Conservation (phyloP, 192 early-diverging fungal species). For the Cetraspora pellucida region DNA sequence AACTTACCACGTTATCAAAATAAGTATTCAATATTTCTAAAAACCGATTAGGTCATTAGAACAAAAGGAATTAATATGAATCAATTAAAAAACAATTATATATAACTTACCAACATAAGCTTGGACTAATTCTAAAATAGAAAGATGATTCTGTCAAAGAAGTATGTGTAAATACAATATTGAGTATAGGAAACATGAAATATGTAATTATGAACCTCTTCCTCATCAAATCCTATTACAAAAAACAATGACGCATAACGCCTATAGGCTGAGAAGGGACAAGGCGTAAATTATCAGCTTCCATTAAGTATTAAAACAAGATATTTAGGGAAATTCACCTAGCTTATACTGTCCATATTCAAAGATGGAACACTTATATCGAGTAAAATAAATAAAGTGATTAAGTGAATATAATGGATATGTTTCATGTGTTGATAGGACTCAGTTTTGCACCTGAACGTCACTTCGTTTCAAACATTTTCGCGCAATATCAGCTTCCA, state of each 20-base stretch:
- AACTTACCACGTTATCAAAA: slow-evolving; percentile 48
- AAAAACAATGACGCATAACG: slow-evolving; percentile 40
- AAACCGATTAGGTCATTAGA: not conserved
- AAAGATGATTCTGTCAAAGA: slow-evolving; percentile 42
- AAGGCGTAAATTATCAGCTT: not conserved
- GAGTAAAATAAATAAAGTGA: not conserved
- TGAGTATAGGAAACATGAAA: not conserved
- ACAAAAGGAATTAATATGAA: not conserved
- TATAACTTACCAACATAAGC: slow-evolving; percentile 39
- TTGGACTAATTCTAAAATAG: slow-evolving; percentile 42
- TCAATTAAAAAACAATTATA: not conserved
- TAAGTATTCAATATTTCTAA: slow-evolving; percentile 41
- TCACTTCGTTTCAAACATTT: slow-evolving; percentile 36
- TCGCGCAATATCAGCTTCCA: slow-evolving; percentile 38
- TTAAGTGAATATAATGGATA: not conserved
- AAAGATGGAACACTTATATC: slow-evolving; percentile 36
- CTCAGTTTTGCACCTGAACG: slow-evolving; percentile 31
- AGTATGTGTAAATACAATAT: not conserved
- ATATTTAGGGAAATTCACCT: slow-evolving; percentile 22
- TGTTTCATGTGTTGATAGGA: not conserved
- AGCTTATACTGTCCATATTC: slow-evolving; percentile 34
- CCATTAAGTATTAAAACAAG: too few relatives aligned
- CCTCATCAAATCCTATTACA: slow-evolving; percentile 40
- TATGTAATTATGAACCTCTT: slow-evolving; percentile 35
- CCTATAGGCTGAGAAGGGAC: slow-evolving; percentile 38